These are phyloP conservation scores for Pholiota molesta DNA, from an alignment of 768 basidiomycete species.

Conservation along the genomic window DNA sequence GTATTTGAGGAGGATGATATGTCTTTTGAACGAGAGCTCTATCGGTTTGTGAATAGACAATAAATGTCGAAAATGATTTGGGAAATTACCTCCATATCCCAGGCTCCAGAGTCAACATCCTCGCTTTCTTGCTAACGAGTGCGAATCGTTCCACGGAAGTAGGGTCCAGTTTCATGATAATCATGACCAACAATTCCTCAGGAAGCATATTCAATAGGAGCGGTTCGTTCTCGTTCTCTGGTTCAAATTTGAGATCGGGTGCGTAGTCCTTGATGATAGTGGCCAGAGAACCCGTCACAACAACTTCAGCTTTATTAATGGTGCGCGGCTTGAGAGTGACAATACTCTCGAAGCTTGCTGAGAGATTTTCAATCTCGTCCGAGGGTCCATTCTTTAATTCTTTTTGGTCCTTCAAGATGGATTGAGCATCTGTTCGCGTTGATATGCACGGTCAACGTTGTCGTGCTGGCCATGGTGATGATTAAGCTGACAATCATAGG, in stretches of 20 bases:
- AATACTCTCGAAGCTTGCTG: conserved; percentile 28
- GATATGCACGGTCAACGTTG: conserved; percentile 74
- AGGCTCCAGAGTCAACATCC: conserved; percentile 69
- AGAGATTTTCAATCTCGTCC: conserved; percentile 27
- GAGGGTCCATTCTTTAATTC: conserved; percentile 16
- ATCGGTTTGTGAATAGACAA: conserved; percentile 4
- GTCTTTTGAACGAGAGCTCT: conserved; percentile 67
- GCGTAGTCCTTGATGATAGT: conserved; percentile 54
- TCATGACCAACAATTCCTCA: conserved; percentile 71
- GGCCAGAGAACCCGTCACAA: conserved; percentile 45
- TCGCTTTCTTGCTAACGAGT: conserved; percentile 69
- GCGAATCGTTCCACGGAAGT: conserved; percentile 80
- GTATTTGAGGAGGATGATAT: conserved; percentile 79
- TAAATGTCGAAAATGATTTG: neutral
- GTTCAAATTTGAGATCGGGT: conserved; percentile 55
- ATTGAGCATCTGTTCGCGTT: conserved; percentile 53
- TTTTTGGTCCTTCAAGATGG: conserved; percentile 33
- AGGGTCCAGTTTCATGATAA: conserved; percentile 69
- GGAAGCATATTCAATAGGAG: conserved; percentile 65
- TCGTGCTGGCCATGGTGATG: conserved; percentile 44
- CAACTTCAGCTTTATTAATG: conserved; percentile 16
- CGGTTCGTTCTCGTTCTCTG: conserved; percentile 66
- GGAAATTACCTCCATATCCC: conserved; percentile 73
- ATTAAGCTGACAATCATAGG: conserved; percentile 8
- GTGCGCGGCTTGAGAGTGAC: conserved; percentile 25